A percentile compares a stretch with the other conserved stretches of the same genome.
Evolutionary conservation across 805 yeast species (phyloP).

Genomic region (Nakazawaea sp.): DNA sequence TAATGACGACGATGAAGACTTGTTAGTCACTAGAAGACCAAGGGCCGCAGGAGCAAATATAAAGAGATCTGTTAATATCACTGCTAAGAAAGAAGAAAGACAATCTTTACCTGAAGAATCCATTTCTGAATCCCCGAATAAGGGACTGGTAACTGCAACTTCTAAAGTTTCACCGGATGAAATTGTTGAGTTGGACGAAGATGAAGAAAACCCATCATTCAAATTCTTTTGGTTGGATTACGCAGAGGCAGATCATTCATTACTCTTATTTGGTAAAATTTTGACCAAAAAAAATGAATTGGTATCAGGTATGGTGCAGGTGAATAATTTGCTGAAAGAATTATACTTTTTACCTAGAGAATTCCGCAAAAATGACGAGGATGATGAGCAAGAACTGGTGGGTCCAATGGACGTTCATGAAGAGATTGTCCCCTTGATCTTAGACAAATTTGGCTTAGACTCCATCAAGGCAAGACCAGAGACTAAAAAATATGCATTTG

Average conservation of each 20-base stretch:
- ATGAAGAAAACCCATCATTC: constrained; percentile 39
- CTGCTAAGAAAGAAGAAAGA: constrained; percentile 18
- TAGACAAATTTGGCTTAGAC: constrained; percentile 55
- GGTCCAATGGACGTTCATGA: constrained; percentile 64
- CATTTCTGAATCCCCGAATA: constrained; percentile 19
- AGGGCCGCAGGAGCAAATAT: constrained; percentile 35
- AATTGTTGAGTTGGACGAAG: constrained; percentile 26
- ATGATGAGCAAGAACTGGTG: constrained; percentile 32
- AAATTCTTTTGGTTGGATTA: constrained; percentile 89
- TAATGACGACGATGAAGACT: constrained; percentile 50
- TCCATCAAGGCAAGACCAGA: constrained; percentile 66
- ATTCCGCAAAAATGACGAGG: constrained; percentile 15
- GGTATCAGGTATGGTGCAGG: constrained; percentile 72
- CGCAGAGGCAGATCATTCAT: constrained; percentile 62
- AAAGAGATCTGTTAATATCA: constrained; percentile 34
- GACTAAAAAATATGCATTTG: constrained; percentile 81
- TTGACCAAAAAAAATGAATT: constrained; percentile 48
- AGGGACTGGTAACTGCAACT: not conserved
- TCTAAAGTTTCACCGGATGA: constrained; percentile 16
- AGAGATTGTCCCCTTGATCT: constrained; percentile 63
- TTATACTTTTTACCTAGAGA: constrained; percentile 72
- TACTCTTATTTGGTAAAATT: constrained; percentile 78
- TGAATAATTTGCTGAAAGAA: constrained; percentile 64
- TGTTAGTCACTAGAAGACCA: constrained; percentile 47
- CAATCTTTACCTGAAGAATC: constrained; percentile 11